A percentile compares a stretch with the other conserved stretches of the same genome.
phyloP scores from a whole-genome alignment of 208 protist species.

The Crithidia acanthocephali region DNA sequence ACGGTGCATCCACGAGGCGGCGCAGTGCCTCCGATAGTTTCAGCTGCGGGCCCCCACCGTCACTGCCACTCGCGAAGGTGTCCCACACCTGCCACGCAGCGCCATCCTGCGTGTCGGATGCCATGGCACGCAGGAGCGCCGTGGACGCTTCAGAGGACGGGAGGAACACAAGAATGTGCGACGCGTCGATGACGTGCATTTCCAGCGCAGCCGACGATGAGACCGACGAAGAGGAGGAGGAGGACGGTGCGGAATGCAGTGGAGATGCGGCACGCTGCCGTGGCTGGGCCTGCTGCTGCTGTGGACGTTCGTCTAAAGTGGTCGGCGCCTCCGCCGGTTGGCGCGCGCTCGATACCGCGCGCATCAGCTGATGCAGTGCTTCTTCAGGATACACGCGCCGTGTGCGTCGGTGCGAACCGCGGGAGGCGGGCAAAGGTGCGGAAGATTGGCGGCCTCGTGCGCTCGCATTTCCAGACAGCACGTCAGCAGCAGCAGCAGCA shows the following conservation, averaged over 20 bases:
- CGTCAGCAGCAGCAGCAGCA: no score
- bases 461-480: no score
- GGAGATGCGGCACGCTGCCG: background rate
- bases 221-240: background rate
- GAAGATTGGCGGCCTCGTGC: no score
- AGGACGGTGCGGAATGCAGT: background rate
- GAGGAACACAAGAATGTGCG: slow-evolving; percentile 59
- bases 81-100: slow-evolving; percentile 17
- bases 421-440: no score
- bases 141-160: slow-evolving; percentile 19
- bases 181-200: slow-evolving; percentile 53
- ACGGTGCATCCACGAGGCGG: background rate
- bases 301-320: background rate
- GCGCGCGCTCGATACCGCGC: background rate
- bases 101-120: background rate
- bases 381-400: slow-evolving; percentile 23
- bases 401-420: background rate
- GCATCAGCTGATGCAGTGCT: slow-evolving; percentile 12
- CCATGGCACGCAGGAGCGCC: slow-evolving; percentile 14
- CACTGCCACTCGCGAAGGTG: background rate
- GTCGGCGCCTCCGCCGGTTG: background rate
- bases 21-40: slow-evolving; percentile 24
- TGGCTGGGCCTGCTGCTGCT: no score
- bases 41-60: background rate
- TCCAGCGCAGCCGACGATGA: slow-evolving; percentile 20